Conservation (phyloP, 768 basidiomycete species). For the Boletus barrowsii region DNA sequence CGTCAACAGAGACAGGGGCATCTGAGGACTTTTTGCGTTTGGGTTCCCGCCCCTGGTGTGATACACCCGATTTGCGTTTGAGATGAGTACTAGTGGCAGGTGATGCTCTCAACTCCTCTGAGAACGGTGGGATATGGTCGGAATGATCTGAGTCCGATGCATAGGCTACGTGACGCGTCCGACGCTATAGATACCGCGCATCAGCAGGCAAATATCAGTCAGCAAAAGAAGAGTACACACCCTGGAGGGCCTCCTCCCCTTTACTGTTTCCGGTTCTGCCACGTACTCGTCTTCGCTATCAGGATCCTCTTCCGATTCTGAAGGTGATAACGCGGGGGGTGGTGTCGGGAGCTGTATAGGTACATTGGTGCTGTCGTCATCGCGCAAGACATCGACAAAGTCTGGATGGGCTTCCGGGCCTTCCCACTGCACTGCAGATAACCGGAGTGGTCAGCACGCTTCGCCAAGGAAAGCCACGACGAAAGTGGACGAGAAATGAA, state of each 20-base stretch:
- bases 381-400: constrained; percentile 20
- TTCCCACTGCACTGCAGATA: constrained; percentile 68
- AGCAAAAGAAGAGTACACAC: constrained; percentile 35
- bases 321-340: constrained; percentile 33
- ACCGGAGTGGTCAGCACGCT: constrained; percentile 29
- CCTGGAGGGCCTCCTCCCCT: constrained; percentile 37
- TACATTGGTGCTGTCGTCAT: constrained; percentile 21
- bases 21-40: constrained; percentile 49
- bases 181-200: constrained; percentile 37
- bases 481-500: constrained; percentile 14
- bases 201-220: constrained; percentile 14
- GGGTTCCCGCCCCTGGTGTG: constrained; percentile 36
- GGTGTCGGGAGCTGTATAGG: constrained; percentile 21
- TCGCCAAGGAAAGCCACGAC: constrained; percentile 13
- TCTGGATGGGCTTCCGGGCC: constrained; percentile 58
- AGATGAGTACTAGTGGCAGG: constrained; percentile 24
- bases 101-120: constrained; percentile 23
- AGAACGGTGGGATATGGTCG: constrained; percentile 24
- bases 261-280: constrained; percentile 38
- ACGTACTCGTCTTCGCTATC: constrained; percentile 75
- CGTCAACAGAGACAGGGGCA: constrained; percentile 38
- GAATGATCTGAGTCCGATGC: constrained; percentile 45
- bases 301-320: constrained; percentile 48
- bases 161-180: constrained; percentile 37
- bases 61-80: constrained; percentile 56